Percentiles rank a stretch among this genome's conserved stretches.
Conservation (phyloP, 2,329 filamentous ascomycete species). For the Paraphoma sp. region DNA sequence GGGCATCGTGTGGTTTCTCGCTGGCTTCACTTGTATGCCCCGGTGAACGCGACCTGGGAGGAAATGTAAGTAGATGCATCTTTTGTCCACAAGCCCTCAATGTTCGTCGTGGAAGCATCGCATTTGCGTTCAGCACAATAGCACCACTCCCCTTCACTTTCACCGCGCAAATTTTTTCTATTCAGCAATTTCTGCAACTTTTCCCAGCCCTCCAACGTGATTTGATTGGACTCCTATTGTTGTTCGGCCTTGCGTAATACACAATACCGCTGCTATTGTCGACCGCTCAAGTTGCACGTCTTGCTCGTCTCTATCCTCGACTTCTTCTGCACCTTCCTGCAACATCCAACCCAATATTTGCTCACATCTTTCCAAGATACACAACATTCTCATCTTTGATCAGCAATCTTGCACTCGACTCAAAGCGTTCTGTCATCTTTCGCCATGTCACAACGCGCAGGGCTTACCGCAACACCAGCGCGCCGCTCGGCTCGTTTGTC, state of each 20-base stretch:
- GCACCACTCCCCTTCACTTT: not conserved
- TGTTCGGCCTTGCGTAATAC: not conserved
- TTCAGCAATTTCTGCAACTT: not conserved
- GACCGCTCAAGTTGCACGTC: not conserved
- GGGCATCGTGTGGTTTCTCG: not conserved
- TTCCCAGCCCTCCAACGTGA: not conserved
- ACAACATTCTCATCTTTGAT: not conserved
- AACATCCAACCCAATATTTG: not conserved
- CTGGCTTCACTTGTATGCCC: too few relatives aligned
- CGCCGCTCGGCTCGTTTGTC: conserved; percentile 39
- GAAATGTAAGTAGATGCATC: conserved; percentile 14
- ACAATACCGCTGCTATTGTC: conserved; percentile 2
- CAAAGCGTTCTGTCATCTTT: not conserved
- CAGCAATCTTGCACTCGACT: not conserved
- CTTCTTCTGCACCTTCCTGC: not conserved
- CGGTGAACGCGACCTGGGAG: not conserved
- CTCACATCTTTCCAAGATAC: not conserved
- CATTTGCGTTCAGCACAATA: not conserved
- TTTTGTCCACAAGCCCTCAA: conserved; percentile 9
- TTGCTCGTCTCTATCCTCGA: not conserved
- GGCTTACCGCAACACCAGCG: conserved; percentile 33
- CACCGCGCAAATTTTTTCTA: not conserved
- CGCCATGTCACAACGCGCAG: conserved; percentile 33
- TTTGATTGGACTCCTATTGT: conserved; percentile 15
- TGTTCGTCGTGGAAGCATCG: conserved; percentile 7